A percentile compares a stretch with the other conserved stretches of the same genome.
Conservation (phyloP, 768 basidiomycete species). For the Pisolithus sp. region DNA sequence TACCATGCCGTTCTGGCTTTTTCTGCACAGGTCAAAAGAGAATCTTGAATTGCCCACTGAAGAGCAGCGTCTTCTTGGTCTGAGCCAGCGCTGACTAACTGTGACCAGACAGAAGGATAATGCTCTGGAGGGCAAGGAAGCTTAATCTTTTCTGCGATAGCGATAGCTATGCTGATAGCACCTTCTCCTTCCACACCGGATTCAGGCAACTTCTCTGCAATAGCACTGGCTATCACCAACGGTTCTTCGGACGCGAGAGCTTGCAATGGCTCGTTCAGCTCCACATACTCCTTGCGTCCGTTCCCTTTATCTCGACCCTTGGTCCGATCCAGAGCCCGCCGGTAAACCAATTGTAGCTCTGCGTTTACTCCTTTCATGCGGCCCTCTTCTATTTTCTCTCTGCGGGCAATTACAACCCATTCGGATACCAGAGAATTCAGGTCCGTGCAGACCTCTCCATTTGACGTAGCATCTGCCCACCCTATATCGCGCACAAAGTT, state of each 20-base stretch:
- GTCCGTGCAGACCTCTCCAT: conserved; percentile 15
- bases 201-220: conserved; percentile 40
- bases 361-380: conserved; percentile 26
- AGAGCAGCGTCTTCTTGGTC: conserved; percentile 15
- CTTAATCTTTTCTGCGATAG: conserved; percentile 4
- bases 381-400: conserved; percentile 9
- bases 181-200: conserved; percentile 3
- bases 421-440: conserved; percentile 26
- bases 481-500: conserved; percentile 35
- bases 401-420: conserved; percentile 26
- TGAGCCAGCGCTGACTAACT: conserved; percentile 3
- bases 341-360: conserved; percentile 37
- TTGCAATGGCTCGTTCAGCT: conserved; percentile 9
- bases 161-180: conserved; percentile 3
- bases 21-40: conserved; percentile 12
- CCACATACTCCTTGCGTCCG: not conserved
- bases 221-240: conserved; percentile 37
- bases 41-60: conserved; percentile 27
- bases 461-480: conserved; percentile 16
- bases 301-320: not conserved
- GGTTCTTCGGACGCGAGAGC: conserved; percentile 30
- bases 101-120: conserved; percentile 6
- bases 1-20: not conserved
- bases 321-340: conserved; percentile 13
- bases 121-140: conserved; percentile 2